Conservation (phyloP, 208 protist genomes). For the Wallacemonas sp. region DNA sequence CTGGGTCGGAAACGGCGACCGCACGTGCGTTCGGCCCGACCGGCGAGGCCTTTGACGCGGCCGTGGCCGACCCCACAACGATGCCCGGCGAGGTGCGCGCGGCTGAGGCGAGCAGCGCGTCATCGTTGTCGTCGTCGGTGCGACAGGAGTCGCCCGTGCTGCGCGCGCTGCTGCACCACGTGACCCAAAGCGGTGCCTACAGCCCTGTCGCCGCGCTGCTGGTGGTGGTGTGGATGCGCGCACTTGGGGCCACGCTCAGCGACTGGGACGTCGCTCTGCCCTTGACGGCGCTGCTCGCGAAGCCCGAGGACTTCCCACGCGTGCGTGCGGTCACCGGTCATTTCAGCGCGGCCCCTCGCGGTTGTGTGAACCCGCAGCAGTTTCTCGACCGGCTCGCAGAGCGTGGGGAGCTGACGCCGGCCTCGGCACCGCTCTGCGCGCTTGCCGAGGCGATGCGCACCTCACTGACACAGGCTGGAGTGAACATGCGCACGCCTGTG, state of each 20-base stretch:
- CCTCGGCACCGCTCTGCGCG: conserved; percentile 9
- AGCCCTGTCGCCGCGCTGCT: conserved; percentile 47
- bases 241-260: conserved; percentile 55
- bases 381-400: conserved; percentile 48
- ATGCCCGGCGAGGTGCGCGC: conserved; percentile 9
- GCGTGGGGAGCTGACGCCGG: conserved; percentile 28
- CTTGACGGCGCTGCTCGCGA: conserved; percentile 40
- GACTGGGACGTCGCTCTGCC: conserved; percentile 81
- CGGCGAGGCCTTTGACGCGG: conserved; percentile 19
- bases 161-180: conserved; percentile 77
- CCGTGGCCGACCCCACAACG: conserved; percentile 18
- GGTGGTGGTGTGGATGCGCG: conserved; percentile 77
- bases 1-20: conserved; percentile 44
- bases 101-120: background rate
- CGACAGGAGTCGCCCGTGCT: conserved; percentile 43
- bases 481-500: conserved; percentile 37
- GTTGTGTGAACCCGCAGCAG: conserved; percentile 48
- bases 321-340: conserved; percentile 49
- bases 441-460: conserved; percentile 51
- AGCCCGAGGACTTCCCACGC: conserved; percentile 66
- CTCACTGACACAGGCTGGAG: conserved; percentile 42
- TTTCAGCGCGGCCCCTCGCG: conserved; percentile 40
- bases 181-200: conserved; percentile 38
- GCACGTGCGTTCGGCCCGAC: conserved; percentile 35
- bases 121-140: background rate